Conservation (phyloP, 345 rosid species). For the Theobroma cacao region DNA sequence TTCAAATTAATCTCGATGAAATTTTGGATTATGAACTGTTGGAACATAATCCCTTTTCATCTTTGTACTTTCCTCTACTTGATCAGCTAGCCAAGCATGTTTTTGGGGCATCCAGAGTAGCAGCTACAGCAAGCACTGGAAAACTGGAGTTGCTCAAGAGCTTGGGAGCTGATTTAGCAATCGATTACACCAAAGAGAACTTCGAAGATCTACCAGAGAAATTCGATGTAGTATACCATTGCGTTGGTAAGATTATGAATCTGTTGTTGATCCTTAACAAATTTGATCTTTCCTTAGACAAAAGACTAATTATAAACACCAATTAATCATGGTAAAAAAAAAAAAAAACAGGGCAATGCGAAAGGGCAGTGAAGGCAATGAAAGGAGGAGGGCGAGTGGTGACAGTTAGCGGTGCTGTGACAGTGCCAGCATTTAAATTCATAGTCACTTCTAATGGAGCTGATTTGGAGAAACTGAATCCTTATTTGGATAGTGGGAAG, state of each 20-base stretch:
- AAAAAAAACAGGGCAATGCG: constrained; percentile 81
- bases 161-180: constrained; percentile 80
- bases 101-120: constrained; percentile 78
- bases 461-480: constrained; percentile 68
- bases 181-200: constrained; percentile 84
- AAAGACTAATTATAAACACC: not conserved
- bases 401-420: constrained; percentile 76
- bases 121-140: constrained; percentile 78
- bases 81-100: constrained; percentile 79
- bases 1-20: too few species aligned
- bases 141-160: constrained; percentile 66
- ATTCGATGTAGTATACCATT: constrained; percentile 80
- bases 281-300: not conserved
- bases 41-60: constrained; percentile 4
- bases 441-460: constrained; percentile 77
- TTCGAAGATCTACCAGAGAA: constrained; percentile 79
- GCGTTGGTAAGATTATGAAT: constrained; percentile 53
- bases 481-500: constrained; percentile 74
- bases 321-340: constrained; percentile 31
- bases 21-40: too few species aligned
- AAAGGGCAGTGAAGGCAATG: constrained; percentile 72
- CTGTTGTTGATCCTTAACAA: not conserved
- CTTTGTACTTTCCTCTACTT: not conserved
- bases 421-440: constrained; percentile 79
- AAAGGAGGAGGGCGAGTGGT: constrained; percentile 89